These are phyloP conservation scores for Xylaria polymorpha DNA, from an alignment of 2,329 filamentous ascomycete species.

Conservation along the genomic window DNA sequence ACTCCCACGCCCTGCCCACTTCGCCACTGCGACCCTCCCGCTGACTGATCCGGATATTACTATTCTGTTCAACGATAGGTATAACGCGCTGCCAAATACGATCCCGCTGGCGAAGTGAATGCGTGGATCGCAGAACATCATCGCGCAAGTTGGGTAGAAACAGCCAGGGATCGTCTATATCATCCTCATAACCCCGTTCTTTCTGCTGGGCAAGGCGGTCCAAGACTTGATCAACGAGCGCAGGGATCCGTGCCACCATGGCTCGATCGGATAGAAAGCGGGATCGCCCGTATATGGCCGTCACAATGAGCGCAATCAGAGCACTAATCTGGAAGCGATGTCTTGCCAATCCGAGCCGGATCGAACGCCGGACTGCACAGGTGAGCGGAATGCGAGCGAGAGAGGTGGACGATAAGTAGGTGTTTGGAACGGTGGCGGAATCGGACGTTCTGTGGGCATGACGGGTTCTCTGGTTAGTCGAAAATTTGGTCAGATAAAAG, in stretches of 20 bases:
- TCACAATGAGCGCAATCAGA: conserved; percentile 63
- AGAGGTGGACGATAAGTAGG: conserved; percentile 83
- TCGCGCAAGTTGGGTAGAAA: conserved; percentile 91
- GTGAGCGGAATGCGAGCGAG: conserved; percentile 90
- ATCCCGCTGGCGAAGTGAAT: conserved; percentile 79
- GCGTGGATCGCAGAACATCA: conserved; percentile 85
- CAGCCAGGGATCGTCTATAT: conserved; percentile 79
- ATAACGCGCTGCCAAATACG: conserved; percentile 86
- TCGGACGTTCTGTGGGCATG: conserved; percentile 76
- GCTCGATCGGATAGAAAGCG: conserved; percentile 71
- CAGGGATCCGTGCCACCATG: conserved; percentile 79
- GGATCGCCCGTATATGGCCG: conserved; percentile 71
- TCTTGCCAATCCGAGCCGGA: conserved; percentile 84
- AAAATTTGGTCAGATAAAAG: conserved; percentile 63
- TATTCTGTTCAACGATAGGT: conserved; percentile 89
- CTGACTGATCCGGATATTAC: conserved; percentile 84
- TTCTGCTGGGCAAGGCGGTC: conserved; percentile 86
- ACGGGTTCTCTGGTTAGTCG: conserved; percentile 87
- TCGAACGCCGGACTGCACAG: conserved; percentile 81
- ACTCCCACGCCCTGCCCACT: conserved; percentile 75
- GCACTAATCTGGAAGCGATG: conserved; percentile 86
- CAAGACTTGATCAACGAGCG: conserved; percentile 85
- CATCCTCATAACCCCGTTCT: conserved; percentile 73
- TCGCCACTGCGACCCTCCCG: conserved; percentile 74
- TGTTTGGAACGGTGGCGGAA: conserved; percentile 70